phyloP scores from a whole-genome alignment of 495 filamentous ascomycete genomes.

The Penicillium pulvis region DNA sequence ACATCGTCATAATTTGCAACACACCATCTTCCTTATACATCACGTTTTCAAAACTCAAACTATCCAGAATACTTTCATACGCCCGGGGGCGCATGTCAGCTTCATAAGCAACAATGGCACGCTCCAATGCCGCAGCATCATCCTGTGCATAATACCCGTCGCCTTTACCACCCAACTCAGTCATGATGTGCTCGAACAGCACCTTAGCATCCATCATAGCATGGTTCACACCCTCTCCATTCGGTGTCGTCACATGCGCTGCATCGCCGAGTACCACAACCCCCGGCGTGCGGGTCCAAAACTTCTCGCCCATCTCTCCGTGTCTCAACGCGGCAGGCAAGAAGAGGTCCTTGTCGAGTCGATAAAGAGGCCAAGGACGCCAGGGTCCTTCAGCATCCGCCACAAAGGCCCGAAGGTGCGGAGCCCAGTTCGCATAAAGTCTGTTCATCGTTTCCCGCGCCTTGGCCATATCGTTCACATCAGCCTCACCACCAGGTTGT shows the following conservation, averaged over 20 bases:
- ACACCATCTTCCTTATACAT: slow-evolving; percentile 18
- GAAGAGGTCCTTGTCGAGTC: slow-evolving; percentile 12
- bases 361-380: slow-evolving; percentile 19
- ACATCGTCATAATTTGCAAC: slow-evolving; percentile 6
- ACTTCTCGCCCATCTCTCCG: not conserved
- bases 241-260: slow-evolving; percentile 15
- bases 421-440: slow-evolving; percentile 11
- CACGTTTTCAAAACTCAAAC: slow-evolving; percentile 13
- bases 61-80: slow-evolving; percentile 11
- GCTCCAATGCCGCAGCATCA: slow-evolving; percentile 13
- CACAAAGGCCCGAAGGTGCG: slow-evolving; percentile 15
- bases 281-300: slow-evolving; percentile 12
- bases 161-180: not conserved
- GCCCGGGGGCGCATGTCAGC: slow-evolving; percentile 21
- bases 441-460: slow-evolving; percentile 11
- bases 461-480: slow-evolving; percentile 16
- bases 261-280: slow-evolving; percentile 18
- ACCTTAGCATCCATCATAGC: slow-evolving; percentile 19
- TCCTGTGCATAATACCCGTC: slow-evolving; percentile 1
- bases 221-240: slow-evolving; percentile 21
- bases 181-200: slow-evolving; percentile 17
- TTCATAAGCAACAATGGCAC: slow-evolving; percentile 20
- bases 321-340: not conserved
- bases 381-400: slow-evolving; percentile 15
- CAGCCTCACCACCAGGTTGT: slow-evolving; percentile 13